Conservation (phyloP, 2,329 filamentous ascomycete genomes). For the Exophiala sideris region DNA sequence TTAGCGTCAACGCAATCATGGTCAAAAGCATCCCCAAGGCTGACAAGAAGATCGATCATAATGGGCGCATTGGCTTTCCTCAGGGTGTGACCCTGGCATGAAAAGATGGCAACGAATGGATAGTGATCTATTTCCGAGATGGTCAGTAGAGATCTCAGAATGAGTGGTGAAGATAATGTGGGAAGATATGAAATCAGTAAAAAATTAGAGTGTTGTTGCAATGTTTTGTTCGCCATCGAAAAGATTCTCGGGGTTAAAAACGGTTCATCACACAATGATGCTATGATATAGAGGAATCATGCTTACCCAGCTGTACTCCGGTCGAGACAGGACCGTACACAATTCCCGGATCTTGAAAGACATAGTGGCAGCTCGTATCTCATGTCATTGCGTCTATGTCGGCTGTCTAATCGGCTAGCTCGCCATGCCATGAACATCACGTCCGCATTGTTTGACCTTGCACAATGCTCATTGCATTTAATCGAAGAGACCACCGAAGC, state of each 20-base stretch:
- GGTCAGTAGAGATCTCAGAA: constrained; percentile 9
- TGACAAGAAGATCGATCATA: no score
- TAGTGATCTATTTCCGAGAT: not conserved
- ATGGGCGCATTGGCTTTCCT: no score
- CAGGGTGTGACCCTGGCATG: no score
- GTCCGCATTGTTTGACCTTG: constrained; percentile 36
- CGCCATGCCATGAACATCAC: constrained; percentile 36
- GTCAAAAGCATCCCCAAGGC: no score
- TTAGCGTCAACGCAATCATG: no score
- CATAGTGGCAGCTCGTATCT: constrained; percentile 7
- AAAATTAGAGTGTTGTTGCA: constrained; percentile 71
- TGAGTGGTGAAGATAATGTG: not conserved
- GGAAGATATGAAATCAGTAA: constrained; percentile 53
- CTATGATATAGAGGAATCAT: constrained; percentile 15
- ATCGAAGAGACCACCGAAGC: constrained; percentile 79
- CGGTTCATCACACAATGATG: constrained; percentile 55
- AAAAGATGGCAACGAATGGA: not conserved
- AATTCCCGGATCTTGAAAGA: constrained; percentile 16
- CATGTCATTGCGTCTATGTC: constrained; percentile 33
- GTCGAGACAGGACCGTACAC: not conserved
- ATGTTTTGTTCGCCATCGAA: constrained; percentile 58
- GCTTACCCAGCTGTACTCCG: constrained; percentile 18
- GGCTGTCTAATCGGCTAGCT: constrained; percentile 34
- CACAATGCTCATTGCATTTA: constrained; percentile 40
- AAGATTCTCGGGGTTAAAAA: constrained; percentile 64